A percentile compares a stretch with the other conserved stretches of the same genome.
These are phyloP conservation scores for Clavispora fructus DNA, from an alignment of 805 yeast species.

Conservation along the genomic window DNA sequence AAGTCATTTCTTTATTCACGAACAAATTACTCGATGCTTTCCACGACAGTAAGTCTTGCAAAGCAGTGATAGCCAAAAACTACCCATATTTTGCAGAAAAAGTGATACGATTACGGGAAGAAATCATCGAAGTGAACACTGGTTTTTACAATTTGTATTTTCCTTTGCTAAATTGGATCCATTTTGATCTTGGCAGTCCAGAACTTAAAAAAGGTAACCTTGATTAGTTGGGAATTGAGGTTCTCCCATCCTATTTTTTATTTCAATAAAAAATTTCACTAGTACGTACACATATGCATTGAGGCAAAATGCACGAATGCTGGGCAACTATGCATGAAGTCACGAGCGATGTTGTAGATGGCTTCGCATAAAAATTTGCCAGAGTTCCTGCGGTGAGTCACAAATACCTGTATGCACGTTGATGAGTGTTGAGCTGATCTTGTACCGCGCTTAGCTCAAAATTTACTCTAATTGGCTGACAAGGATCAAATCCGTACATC, in stretches of 20 bases:
- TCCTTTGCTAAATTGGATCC: slow-evolving; percentile 26
- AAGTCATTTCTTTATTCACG: background rate
- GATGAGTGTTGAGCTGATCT: slow-evolving; percentile 19
- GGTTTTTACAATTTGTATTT: slow-evolving; percentile 18
- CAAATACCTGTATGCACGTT: slow-evolving; percentile 3
- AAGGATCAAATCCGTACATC: slow-evolving; percentile 10
- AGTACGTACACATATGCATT: no score
- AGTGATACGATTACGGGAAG: background rate
- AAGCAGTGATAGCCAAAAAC: background rate
- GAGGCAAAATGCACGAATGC: background rate
- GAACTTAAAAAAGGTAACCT: background rate
- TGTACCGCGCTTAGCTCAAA: slow-evolving; percentile 35
- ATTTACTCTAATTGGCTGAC: slow-evolving; percentile 28
- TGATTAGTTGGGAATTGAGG: background rate
- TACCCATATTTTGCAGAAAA: background rate
- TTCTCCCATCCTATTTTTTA: no score
- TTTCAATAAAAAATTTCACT: no score
- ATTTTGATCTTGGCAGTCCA: slow-evolving; percentile 17
- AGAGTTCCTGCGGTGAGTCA: slow-evolving; percentile 4
- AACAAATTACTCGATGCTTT: background rate
- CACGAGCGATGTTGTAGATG: background rate
- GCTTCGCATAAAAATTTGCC: background rate
- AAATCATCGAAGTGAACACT: slow-evolving; percentile 2
- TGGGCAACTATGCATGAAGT: background rate
- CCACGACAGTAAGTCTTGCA: background rate